Conservation (phyloP, 169 alveolate genomes). For the Plasmodium gallinaceum region DNA sequence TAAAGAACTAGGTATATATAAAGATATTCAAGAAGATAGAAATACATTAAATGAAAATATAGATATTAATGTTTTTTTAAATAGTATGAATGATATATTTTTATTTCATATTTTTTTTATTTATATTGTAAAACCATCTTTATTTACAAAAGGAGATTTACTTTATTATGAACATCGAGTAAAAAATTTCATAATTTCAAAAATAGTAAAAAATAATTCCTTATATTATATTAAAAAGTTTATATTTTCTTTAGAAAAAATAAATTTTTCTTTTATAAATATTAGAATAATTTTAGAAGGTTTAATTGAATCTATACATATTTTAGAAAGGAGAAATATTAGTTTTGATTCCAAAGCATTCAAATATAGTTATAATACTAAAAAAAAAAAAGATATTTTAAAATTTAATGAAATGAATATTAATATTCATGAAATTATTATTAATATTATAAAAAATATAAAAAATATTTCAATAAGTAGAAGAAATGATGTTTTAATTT, state of each 20-base stretch:
- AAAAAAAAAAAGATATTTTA: neutral
- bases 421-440: constrained; percentile 17
- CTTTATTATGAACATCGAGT: constrained; percentile 21
- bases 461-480: constrained; percentile 54
- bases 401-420: neutral
- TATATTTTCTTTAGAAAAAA: neutral
- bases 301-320: constrained; percentile 7
- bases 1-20: neutral
- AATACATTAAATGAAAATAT: neutral
- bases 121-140: constrained; percentile 59
- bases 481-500: constrained; percentile 18
- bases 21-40: neutral
- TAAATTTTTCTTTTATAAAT: constrained; percentile 10
- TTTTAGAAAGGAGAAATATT: neutral
- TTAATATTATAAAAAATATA: constrained; percentile 37
- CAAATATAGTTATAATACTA: neutral
- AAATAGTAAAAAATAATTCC: constrained; percentile 45
- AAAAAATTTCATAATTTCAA: constrained; percentile 37
- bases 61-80: constrained; percentile 28
- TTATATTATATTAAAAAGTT: constrained; percentile 4
- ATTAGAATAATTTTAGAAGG: constrained; percentile 31
- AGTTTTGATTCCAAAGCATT: neutral
- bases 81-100: constrained; percentile 64
- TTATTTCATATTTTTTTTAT: constrained; percentile 64
- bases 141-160: constrained; percentile 61